Evolutionary conservation across 768 basidiomycete genomes (phyloP).

Genomic region (Mycena capillaripes): DNA sequence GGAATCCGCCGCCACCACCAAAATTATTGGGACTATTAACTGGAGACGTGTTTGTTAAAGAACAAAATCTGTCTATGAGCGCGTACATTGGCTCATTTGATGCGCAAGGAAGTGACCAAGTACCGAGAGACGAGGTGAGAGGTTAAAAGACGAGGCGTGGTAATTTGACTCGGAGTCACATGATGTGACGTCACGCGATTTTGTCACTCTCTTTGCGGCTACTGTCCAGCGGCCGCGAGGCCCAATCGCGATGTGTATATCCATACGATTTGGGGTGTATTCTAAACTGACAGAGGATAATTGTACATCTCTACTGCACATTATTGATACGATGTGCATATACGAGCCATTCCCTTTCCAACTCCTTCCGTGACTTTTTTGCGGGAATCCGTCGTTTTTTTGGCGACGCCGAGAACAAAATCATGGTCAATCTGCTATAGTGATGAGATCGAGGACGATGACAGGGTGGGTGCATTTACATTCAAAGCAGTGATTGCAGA

Average conservation of each 20-base stretch:
- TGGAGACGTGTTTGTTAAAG: slow-evolving; percentile 25
- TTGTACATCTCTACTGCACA: neutral
- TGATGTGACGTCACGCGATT: slow-evolving; percentile 23
- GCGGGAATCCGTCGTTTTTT: slow-evolving; percentile 77
- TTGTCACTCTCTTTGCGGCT: too few species aligned
- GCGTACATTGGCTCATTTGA: slow-evolving; percentile 53
- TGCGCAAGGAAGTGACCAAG: neutral
- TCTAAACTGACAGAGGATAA: neutral
- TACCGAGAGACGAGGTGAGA: neutral
- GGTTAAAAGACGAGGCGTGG: neutral
- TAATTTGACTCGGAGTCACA: neutral
- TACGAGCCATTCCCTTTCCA: slow-evolving; percentile 75
- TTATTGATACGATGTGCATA: slow-evolving; percentile 56
- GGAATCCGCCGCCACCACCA: slow-evolving; percentile 63
- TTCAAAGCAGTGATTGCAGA: slow-evolving; percentile 50
- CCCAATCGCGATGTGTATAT: too few species aligned
- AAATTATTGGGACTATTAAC: slow-evolving; percentile 56
- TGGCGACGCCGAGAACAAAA: slow-evolving; percentile 70
- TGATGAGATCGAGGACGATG: slow-evolving; percentile 2
- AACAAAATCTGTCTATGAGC: neutral
- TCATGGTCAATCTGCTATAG: slow-evolving; percentile 71
- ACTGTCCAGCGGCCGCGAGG: too few species aligned
- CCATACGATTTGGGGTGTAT: neutral
- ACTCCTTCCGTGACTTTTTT: slow-evolving; percentile 81
- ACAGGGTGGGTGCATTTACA: slow-evolving; percentile 38